Evolutionary conservation across 2,329 filamentous ascomycete species (phyloP).

Genomic region (Ascochyta rabiei): DNA sequence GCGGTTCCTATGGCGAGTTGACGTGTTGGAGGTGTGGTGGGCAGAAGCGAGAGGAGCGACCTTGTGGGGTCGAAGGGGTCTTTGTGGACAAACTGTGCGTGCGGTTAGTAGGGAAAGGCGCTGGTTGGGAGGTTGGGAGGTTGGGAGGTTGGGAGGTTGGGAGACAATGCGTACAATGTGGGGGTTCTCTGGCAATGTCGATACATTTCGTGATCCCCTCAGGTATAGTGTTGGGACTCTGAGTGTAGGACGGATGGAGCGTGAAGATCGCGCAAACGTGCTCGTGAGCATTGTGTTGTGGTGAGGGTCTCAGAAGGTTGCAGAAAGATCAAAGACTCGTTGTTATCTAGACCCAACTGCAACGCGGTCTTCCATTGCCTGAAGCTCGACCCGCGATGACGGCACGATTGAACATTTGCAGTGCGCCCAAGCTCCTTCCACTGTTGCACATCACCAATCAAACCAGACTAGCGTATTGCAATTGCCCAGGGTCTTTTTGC

Average conservation of each 20-base stretch:
- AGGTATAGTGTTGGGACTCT: slow-evolving; percentile 28
- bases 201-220: slow-evolving; percentile 32
- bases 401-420: slow-evolving; percentile 16
- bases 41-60: slow-evolving; percentile 62
- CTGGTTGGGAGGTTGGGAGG: neutral
- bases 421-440: slow-evolving; percentile 21
- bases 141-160: neutral
- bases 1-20: slow-evolving; percentile 63
- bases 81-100: slow-evolving; percentile 56
- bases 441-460: slow-evolving; percentile 15
- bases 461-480: slow-evolving; percentile 7
- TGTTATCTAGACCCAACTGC: slow-evolving; percentile 8
- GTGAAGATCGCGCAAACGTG: slow-evolving; percentile 26
- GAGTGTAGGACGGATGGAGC: slow-evolving; percentile 16
- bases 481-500: neutral
- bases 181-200: slow-evolving; percentile 53
- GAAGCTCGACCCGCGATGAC: slow-evolving; percentile 16
- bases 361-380: neutral
- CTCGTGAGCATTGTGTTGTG: slow-evolving; percentile 25
- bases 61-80: slow-evolving; percentile 48
- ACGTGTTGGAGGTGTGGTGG: slow-evolving; percentile 59
- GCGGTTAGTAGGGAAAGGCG: slow-evolving; percentile 1
- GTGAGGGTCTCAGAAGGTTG: too few relatives aligned
- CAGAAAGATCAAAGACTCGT: neutral
- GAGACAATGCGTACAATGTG: slow-evolving; percentile 46